A percentile compares a stretch with the other conserved stretches of the same genome.
Evolutionary conservation across 495 filamentous ascomycete species (phyloP).

Genomic region (Apodospora peruviana): DNA sequence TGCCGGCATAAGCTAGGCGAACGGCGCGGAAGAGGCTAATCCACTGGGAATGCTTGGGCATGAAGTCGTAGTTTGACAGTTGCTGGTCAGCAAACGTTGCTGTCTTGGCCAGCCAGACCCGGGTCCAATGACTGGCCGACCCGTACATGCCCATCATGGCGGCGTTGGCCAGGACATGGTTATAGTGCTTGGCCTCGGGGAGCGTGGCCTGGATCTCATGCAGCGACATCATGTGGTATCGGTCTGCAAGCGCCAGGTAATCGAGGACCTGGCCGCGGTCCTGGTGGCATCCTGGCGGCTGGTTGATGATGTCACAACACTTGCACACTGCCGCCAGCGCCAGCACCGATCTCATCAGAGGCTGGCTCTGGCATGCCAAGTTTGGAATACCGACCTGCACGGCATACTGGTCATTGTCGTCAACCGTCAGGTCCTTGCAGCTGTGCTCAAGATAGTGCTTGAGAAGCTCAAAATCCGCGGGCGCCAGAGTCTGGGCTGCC

Average conservation of each 20-base stretch:
- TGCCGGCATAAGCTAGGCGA: constrained; percentile 30
- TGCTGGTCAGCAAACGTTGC: constrained; percentile 13
- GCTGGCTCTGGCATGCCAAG: constrained; percentile 34
- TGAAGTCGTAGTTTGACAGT: constrained; percentile 18
- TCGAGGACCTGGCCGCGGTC: constrained; percentile 20
- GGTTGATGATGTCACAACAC: constrained; percentile 31
- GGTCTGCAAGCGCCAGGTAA: constrained; percentile 26
- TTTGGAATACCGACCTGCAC: constrained; percentile 37
- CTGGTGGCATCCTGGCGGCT: constrained; percentile 10
- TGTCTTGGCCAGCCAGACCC: constrained; percentile 31
- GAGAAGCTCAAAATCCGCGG: constrained; percentile 30
- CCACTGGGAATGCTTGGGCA: constrained; percentile 36
- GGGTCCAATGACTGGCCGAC: constrained; percentile 31
- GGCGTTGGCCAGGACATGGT: constrained; percentile 37
- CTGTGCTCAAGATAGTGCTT: constrained; percentile 39
- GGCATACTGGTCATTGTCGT: constrained; percentile 31
- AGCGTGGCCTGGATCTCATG: constrained; percentile 25
- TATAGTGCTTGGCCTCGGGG: constrained; percentile 20
- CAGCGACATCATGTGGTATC: constrained; percentile 31
- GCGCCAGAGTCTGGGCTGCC: constrained; percentile 15
- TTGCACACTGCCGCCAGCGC: constrained; percentile 37
- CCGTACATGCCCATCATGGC: constrained; percentile 44
- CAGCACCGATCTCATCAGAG: constrained; percentile 37
- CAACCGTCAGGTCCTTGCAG: constrained; percentile 29
- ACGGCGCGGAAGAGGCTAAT: constrained; percentile 36